Conservation (phyloP, 106 monocot genomes). For the Platanthera guangdongensis region DNA sequence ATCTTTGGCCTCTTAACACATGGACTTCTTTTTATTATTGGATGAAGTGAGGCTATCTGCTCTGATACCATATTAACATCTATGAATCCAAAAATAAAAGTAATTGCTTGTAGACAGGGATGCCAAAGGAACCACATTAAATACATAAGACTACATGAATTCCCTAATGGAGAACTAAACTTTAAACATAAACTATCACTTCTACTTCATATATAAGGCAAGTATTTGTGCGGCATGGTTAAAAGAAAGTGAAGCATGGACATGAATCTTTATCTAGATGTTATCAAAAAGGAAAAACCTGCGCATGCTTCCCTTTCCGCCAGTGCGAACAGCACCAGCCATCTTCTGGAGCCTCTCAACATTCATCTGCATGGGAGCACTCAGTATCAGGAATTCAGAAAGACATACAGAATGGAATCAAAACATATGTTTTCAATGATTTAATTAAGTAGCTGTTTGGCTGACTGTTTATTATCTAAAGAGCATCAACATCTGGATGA, state of each 20-base stretch:
- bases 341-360: conserved; percentile 16
- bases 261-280: not conserved
- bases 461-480: not conserved
- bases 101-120: no score
- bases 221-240: not conserved
- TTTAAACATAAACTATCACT: no score
- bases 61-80: no score
- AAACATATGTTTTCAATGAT: not conserved
- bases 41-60: no score
- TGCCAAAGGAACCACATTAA: no score
- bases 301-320: conserved; percentile 24
- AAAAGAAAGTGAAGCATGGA: no score
- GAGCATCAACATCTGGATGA: no score
- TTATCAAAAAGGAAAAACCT: conserved; percentile 1
- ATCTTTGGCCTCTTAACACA: no score
- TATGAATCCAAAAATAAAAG: no score
- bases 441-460: not conserved
- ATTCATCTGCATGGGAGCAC: conserved; percentile 12
- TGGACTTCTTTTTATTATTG: no score
- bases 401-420: not conserved
- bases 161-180: no score
- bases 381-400: not conserved
- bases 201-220: not conserved
- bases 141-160: no score
- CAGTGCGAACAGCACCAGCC: conserved; percentile 25